Conservation (phyloP, 2,329 filamentous ascomycete genomes). For the Cladosporium sp. region DNA sequence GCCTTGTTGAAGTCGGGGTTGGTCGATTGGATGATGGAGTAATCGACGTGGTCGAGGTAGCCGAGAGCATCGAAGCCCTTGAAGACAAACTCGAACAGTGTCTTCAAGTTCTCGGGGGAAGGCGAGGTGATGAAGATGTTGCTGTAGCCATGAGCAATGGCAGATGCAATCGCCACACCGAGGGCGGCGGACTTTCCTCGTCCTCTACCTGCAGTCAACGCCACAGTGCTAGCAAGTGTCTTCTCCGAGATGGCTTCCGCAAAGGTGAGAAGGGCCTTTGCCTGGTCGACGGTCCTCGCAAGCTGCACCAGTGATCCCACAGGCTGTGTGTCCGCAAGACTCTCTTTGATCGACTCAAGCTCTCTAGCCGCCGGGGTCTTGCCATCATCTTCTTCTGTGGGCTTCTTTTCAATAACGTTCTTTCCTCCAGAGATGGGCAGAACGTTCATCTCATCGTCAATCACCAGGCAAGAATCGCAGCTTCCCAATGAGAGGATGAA, state of each 20-base stretch:
- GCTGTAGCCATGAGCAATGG: constrained; percentile 92
- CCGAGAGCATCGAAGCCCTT: constrained; percentile 94
- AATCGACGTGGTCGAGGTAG: constrained; percentile 93
- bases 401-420: constrained; percentile 75
- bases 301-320: constrained; percentile 79
- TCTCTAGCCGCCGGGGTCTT: constrained; percentile 67
- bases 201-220: constrained; percentile 87
- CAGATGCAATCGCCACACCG: constrained; percentile 88
- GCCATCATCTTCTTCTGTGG: constrained; percentile 69
- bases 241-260: constrained; percentile 96
- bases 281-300: constrained; percentile 88
- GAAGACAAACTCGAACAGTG: constrained; percentile 95
- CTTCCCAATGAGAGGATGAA: constrained; percentile 94
- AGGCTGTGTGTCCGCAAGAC: constrained; percentile 76
- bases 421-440: constrained; percentile 95
- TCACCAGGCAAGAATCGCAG: constrained; percentile 89
- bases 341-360: constrained; percentile 81
- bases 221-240: constrained; percentile 87
- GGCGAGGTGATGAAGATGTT: constrained; percentile 99
- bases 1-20: constrained; percentile 99
- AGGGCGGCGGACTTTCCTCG: constrained; percentile 95
- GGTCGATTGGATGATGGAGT: constrained; percentile 95
- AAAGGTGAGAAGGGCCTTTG: constrained; percentile 93
- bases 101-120: constrained; percentile 97
- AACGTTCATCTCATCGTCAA: constrained; percentile 97